A percentile compares a stretch with the other conserved stretches of the same genome.
Conservation (phyloP, 148 eudicot genomes). For the Euryodendron excelsum region DNA sequence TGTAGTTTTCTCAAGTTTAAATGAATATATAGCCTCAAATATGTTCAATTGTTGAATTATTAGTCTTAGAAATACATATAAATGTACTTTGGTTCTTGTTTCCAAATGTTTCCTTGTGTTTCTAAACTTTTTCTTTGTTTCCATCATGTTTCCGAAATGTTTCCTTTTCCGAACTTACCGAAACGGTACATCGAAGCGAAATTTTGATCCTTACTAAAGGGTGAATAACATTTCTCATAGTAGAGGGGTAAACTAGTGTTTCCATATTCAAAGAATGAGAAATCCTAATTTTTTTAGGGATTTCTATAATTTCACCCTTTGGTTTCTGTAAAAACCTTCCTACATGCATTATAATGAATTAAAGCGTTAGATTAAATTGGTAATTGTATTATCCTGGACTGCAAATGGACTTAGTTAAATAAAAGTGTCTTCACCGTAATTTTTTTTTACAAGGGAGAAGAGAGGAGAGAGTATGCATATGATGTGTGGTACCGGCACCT, state of each 20-base stretch:
- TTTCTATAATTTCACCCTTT: neutral
- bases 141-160: no score
- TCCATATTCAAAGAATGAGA: neutral
- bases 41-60: no score
- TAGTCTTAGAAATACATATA: no score
- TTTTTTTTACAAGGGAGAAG: neutral
- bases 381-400: neutral
- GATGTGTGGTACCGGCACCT: neutral
- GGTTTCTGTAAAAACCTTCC: neutral
- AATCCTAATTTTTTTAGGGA: neutral
- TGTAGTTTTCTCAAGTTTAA: no score
- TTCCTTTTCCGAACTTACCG: no score
- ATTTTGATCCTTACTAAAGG: no score
- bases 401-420: conserved; percentile 1
- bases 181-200: no score
- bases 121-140: no score
- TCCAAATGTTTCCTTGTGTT: no score
- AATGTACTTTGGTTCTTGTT: no score
- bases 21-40: no score
- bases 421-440: neutral
- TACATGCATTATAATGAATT: neutral
- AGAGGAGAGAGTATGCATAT: neutral
- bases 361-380: neutral
- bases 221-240: conserved; percentile 7
- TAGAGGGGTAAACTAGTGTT: neutral